phyloP scores from a whole-genome alignment of 305 asterid species.

The Solanum hybrid region DNA sequence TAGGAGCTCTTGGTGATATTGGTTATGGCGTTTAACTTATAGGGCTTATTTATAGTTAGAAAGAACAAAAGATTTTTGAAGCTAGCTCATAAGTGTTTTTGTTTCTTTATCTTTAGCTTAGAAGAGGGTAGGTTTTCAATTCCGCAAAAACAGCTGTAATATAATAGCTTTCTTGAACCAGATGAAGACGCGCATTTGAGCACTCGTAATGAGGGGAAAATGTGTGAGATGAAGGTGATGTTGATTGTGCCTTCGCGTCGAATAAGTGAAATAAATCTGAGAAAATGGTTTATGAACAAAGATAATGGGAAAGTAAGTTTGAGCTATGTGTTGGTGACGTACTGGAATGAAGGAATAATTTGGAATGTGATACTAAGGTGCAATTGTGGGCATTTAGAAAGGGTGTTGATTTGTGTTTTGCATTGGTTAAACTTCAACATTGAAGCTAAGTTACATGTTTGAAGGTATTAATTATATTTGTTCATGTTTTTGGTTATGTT shows the following conservation, averaged over 20 bases:
- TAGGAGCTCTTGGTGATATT: no score
- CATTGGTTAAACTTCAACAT: background rate
- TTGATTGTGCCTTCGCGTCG: background rate
- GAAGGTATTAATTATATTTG: no score
- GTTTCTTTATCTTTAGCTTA: no score
- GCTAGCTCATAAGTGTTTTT: constrained; percentile 29
- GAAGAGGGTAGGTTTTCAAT: background rate
- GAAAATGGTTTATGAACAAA: constrained; percentile 3
- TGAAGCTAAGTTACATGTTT: background rate
- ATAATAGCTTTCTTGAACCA: background rate
- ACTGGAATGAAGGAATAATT: background rate
- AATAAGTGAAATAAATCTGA: background rate
- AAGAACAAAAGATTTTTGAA: constrained; percentile 39
- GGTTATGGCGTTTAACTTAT: constrained; percentile 40
- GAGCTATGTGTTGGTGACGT: background rate
- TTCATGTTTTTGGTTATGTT: no score
- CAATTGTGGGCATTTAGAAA: constrained; percentile 2
- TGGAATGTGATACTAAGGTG: background rate
- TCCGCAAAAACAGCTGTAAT: background rate
- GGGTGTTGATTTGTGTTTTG: background rate
- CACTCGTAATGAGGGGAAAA: background rate
- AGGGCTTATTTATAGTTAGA: constrained; percentile 36
- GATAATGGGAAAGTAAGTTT: background rate
- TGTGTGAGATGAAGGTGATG: background rate
- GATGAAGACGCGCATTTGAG: background rate